A percentile compares a stretch with the other conserved stretches of the same genome.
Conservation (phyloP, 2,329 filamentous ascomycete species). For the Ascochyta koolunga region DNA sequence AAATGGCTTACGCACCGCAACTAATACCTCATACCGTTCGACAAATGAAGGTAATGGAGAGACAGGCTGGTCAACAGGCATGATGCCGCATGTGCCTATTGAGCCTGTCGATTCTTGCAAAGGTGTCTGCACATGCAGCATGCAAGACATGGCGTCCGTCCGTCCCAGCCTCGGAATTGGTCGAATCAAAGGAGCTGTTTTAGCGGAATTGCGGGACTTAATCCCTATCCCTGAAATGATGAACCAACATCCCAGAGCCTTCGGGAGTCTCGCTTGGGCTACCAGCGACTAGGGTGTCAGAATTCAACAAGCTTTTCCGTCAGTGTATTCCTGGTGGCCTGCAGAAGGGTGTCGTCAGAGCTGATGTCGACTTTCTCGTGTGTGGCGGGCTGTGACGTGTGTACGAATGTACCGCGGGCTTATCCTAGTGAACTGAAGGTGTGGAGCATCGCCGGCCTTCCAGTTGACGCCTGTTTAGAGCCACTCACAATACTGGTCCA, state of each 20-base stretch:
- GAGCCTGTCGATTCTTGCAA: constrained; percentile 10
- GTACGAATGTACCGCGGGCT: constrained; percentile 10
- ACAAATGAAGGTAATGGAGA: constrained; percentile 16
- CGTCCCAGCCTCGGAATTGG: constrained; percentile 11
- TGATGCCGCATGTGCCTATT: constrained; percentile 15
- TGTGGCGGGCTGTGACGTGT: constrained; percentile 8
- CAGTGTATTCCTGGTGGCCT: neutral
- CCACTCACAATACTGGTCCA: constrained; percentile 24
- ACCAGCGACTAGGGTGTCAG: neutral
- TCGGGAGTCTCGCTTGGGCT: constrained; percentile 3
- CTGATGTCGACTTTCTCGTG: neutral
- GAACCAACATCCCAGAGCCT: neutral
- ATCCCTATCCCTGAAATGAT: constrained; percentile 12
- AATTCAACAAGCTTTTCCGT: neutral
- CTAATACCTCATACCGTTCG: constrained; percentile 34
- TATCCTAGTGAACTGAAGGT: constrained; percentile 10
- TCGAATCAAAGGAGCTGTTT: constrained; percentile 6
- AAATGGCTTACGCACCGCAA: constrained; percentile 23
- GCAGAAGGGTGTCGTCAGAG: constrained; percentile 10
- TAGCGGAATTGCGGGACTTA: constrained; percentile 18
- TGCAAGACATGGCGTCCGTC: constrained; percentile 11
- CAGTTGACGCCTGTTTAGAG: constrained; percentile 20
- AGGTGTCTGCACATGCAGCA: constrained; percentile 19
- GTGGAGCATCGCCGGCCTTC: constrained; percentile 18
- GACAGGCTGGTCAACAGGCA: constrained; percentile 13